Conservation (phyloP, 2,329 filamentous ascomycete species). For the Colletotrichum lindemuthianum region DNA sequence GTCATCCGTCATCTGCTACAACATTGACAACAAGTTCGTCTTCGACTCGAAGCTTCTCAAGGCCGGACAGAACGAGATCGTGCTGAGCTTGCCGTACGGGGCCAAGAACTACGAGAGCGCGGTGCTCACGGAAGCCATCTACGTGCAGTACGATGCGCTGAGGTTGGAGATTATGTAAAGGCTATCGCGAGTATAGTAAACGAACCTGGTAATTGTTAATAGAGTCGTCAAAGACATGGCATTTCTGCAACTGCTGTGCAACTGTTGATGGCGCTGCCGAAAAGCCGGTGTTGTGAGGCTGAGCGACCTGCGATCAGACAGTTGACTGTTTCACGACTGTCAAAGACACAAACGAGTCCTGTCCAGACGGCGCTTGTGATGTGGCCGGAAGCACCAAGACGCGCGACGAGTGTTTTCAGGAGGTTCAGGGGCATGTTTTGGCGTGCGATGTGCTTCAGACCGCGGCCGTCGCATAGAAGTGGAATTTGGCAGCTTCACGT, state of each 20-base stretch:
- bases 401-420: conserved; percentile 12
- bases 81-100: conserved; percentile 65
- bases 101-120: conserved; percentile 67
- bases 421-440: conserved; percentile 31
- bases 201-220: conserved; percentile 2
- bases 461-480: conserved; percentile 19
- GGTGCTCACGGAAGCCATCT: conserved; percentile 60
- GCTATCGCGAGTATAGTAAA: neutral
- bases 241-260: neutral
- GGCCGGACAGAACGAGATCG: conserved; percentile 60
- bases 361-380: conserved; percentile 2
- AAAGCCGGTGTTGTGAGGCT: conserved; percentile 2
- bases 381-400: conserved; percentile 15
- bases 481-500: conserved; percentile 1
- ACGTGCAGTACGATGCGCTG: conserved; percentile 72
- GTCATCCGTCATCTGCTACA: conserved; percentile 68
- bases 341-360: neutral
- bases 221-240: conserved; percentile 8
- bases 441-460: conserved; percentile 16
- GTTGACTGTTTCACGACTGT: conserved; percentile 15
- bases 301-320: conserved; percentile 14
- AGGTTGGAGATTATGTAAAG: conserved; percentile 60
- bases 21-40: conserved; percentile 64
- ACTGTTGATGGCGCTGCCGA: conserved; percentile 8
- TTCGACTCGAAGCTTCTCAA: conserved; percentile 59